Evolutionary conservation across 495 filamentous ascomycete genomes (phyloP).

Genomic region (Penicillium crystallinum): DNA sequence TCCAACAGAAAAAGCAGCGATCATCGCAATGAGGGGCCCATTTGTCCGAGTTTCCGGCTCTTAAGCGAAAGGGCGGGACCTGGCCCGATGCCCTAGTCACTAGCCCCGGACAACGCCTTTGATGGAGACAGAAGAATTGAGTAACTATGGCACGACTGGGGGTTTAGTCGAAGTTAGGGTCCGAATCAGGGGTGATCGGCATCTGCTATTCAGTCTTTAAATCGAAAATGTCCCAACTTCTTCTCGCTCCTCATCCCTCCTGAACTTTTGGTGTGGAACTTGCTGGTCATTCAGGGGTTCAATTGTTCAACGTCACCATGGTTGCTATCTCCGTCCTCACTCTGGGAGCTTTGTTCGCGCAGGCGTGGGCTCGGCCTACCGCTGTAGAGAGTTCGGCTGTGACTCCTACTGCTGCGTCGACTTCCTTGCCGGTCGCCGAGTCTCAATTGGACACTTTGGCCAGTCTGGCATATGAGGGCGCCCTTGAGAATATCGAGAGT

Average conservation of each 20-base stretch:
- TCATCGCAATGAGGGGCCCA: too few species aligned
- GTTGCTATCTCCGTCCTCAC: slow-evolving; percentile 10
- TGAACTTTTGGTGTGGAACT: neutral
- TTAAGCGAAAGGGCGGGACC: too few species aligned
- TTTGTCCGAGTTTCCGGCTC: too few species aligned
- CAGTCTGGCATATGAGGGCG: slow-evolving; percentile 13
- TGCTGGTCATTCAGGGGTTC: neutral
- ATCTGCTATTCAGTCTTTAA: neutral
- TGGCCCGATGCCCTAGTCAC: too few species aligned
- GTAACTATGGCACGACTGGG: too few species aligned
- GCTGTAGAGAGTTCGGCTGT: neutral
- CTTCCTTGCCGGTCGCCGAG: slow-evolving; percentile 14
- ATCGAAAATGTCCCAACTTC: neutral
- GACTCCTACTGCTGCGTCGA: slow-evolving; percentile 14
- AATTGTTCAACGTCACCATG: slow-evolving; percentile 8
- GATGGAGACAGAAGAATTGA: too few species aligned
- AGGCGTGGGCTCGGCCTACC: slow-evolving; percentile 9
- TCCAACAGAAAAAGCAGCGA: too few species aligned
- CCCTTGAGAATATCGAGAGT: slow-evolving; percentile 7
- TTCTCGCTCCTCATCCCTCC: neutral
- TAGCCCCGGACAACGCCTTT: too few species aligned
- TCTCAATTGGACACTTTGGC: slow-evolving; percentile 16
- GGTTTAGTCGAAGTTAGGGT: too few species aligned
- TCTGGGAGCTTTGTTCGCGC: slow-evolving; percentile 9
- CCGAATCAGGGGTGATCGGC: too few species aligned